Evolutionary conservation across 2,329 filamentous ascomycete genomes (phyloP), one percentile per base, ranked within the genome.

Genomic region (Hypoxylon sp.): DNA sequence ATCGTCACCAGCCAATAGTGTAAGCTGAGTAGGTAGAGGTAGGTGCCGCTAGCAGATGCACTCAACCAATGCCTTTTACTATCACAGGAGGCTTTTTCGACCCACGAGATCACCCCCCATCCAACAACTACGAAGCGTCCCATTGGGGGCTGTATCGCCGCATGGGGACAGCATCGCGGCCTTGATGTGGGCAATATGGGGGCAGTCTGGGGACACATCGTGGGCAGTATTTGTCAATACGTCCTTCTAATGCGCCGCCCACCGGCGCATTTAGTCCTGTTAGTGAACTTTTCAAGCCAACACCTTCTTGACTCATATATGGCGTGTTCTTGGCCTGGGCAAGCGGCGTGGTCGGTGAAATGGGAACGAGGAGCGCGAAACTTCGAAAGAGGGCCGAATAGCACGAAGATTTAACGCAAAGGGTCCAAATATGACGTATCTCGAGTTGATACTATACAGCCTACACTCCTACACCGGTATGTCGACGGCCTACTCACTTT

Each of bases 21-120:
- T 44, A 44, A 44, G 39, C 39, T 44, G 39, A 44, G 39, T 44
- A 44, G 39, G 39, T 44, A 44, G 39, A 8, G 17, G 17, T 44
- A n/a, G 22, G 39, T 44, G 17, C 39, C 39, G 8, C 39, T 44
- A 44, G 39, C 17, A 44, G 11, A 19, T 1, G 22, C 39, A 19
- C 17, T 44, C 39, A n/a, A 44, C 39, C 39, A 44, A 17, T 17
- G 39, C 19, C 6, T 42, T 44, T n/a, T 44, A 22, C 39, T 17
- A 44, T 44, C 19, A 9, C 17, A 22, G 9, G 39, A 44, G 39
- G 39, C 39, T 10, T n/a, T 44, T 17, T 22, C 39, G 39, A 44
- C 19, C 39, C 39, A 44, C 39, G 39, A 44, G 39, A 44, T 44
- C 39, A 44, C 1, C 19, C 39, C 8, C 8, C 17, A 44, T 44